Percentiles rank a stretch among this genome's conserved stretches.
Conservation (phyloP, 2,329 filamentous ascomycete species). For the Cladosporium halotolerans region DNA sequence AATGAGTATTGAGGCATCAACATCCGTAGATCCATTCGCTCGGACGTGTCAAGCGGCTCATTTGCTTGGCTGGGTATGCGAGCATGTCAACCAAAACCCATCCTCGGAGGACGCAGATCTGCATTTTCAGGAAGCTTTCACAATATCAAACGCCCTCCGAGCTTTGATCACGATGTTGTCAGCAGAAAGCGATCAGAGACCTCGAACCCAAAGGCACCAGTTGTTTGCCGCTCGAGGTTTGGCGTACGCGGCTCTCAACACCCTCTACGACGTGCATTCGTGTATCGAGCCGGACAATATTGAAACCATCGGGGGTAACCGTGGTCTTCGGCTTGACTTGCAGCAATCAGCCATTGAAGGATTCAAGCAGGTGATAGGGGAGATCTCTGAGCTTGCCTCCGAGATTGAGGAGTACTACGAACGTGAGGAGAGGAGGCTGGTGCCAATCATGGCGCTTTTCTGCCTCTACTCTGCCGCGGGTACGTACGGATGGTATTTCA, state of each 20-base stretch:
- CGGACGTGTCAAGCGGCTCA: constrained; percentile 19
- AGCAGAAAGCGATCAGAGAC: constrained; percentile 6
- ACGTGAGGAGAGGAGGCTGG: constrained; percentile 1
- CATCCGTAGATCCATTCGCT: constrained; percentile 17
- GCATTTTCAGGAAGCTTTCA: constrained; percentile 18
- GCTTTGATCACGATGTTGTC: constrained; percentile 13
- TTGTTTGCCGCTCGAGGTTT: constrained; percentile 16
- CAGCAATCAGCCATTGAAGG: constrained; percentile 17
- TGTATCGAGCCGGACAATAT: constrained; percentile 17
- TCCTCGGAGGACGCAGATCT: constrained; percentile 13
- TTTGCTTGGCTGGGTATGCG: constrained; percentile 16
- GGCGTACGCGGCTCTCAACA: constrained; percentile 13
- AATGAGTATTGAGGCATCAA: constrained; percentile 17
- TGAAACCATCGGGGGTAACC: constrained; percentile 7
- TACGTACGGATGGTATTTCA: constrained; percentile 17
- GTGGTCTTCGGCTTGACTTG: neutral
- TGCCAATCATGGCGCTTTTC: constrained; percentile 14
- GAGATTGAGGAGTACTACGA: constrained; percentile 10
- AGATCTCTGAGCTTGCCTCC: constrained; percentile 11
- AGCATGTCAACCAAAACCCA: constrained; percentile 17
- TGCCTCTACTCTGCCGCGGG: constrained; percentile 14
- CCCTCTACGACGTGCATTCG: constrained; percentile 18
- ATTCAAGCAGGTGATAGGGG: constrained; percentile 11
- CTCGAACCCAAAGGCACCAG: constrained; percentile 4
- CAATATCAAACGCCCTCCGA: constrained; percentile 14